phyloP scores from a whole-genome alignment of 2,329 filamentous ascomycete species.

The Fusarium sp. region DNA sequence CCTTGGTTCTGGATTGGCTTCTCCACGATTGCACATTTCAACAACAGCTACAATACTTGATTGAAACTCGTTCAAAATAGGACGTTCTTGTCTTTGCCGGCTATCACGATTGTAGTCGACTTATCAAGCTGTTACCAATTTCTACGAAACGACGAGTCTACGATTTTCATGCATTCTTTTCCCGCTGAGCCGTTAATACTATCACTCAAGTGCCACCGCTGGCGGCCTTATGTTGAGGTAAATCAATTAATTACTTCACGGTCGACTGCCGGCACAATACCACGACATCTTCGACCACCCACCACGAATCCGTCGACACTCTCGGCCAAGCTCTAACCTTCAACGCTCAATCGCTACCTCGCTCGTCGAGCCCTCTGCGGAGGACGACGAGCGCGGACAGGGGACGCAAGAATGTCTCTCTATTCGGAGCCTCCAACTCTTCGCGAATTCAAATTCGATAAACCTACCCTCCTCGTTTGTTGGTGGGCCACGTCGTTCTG shows the following conservation, averaged over 20 bases:
- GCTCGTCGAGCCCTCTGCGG: slow-evolving; percentile 70
- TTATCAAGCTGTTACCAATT: slow-evolving; percentile 4
- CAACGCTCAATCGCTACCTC: slow-evolving; percentile 46
- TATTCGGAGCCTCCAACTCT: slow-evolving; percentile 67
- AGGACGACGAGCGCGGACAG: slow-evolving; percentile 69
- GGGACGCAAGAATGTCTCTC: slow-evolving; percentile 62
- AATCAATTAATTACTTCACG: slow-evolving; percentile 28
- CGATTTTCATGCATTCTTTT: slow-evolving; percentile 46
- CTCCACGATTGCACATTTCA: slow-evolving; percentile 18
- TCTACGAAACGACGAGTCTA: slow-evolving; percentile 1
- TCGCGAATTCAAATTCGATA: slow-evolving; percentile 69
- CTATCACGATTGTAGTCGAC: neutral
- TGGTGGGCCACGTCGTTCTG: slow-evolving; percentile 95
- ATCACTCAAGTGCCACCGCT: slow-evolving; percentile 35
- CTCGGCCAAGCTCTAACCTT: slow-evolving; percentile 25
- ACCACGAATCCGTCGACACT: slow-evolving; percentile 9
- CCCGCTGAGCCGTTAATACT: slow-evolving; percentile 24
- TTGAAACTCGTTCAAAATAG: slow-evolving; percentile 10
- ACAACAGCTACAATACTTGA: slow-evolving; percentile 1
- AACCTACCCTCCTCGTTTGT: slow-evolving; percentile 92
- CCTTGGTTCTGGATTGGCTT: neutral
- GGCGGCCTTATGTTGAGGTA: slow-evolving; percentile 43
- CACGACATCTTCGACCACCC: slow-evolving; percentile 24
- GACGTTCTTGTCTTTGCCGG: slow-evolving; percentile 1
- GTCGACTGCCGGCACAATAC: slow-evolving; percentile 14